Percentiles rank a stretch among this genome's conserved stretches.
These are phyloP conservation scores for Aureobasidium mangrovei DNA, from an alignment of 2,329 filamentous ascomycete species.

Conservation along the genomic window DNA sequence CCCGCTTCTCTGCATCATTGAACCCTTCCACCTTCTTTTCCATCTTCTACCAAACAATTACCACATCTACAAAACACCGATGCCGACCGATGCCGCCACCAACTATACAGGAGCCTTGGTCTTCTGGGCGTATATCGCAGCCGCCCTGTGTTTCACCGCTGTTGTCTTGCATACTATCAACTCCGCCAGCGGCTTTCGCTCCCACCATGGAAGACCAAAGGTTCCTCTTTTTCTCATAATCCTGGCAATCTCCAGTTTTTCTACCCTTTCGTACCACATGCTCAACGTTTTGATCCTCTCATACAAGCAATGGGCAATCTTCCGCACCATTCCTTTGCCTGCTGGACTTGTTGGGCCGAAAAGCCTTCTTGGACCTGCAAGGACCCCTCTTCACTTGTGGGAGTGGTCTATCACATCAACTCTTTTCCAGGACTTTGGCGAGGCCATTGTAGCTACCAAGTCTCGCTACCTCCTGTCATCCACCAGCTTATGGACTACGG, in stretches of 20 bases:
- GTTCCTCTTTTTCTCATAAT: conserved; percentile 19
- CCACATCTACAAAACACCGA: neutral
- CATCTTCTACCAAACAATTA: neutral
- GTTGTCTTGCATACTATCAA: conserved; percentile 15
- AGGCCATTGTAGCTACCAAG: conserved; percentile 22
- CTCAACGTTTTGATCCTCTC: conserved; percentile 27
- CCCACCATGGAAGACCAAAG: neutral
- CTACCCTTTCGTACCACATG: conserved; percentile 27
- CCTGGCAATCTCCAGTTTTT: conserved; percentile 23
- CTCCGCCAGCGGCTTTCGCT: neutral
- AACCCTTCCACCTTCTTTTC: neutral
- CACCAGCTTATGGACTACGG: conserved; percentile 21
- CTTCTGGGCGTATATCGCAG: conserved; percentile 28
- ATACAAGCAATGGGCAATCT: conserved; percentile 22
- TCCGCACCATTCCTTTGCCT: conserved; percentile 3
- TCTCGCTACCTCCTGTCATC: conserved; percentile 22
- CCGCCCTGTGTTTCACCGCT: conserved; percentile 22
- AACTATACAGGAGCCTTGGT: conserved; percentile 25
- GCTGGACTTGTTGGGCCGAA: neutral
- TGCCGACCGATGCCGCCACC: neutral
- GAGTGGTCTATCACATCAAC: conserved; percentile 26
- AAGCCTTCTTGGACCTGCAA: conserved; percentile 1
- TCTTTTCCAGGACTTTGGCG: conserved; percentile 26
- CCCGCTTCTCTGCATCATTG: neutral
- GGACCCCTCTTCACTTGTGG: conserved; percentile 18